Conservation (phyloP, 305 asterid species). For the Rubia balearica region DNA sequence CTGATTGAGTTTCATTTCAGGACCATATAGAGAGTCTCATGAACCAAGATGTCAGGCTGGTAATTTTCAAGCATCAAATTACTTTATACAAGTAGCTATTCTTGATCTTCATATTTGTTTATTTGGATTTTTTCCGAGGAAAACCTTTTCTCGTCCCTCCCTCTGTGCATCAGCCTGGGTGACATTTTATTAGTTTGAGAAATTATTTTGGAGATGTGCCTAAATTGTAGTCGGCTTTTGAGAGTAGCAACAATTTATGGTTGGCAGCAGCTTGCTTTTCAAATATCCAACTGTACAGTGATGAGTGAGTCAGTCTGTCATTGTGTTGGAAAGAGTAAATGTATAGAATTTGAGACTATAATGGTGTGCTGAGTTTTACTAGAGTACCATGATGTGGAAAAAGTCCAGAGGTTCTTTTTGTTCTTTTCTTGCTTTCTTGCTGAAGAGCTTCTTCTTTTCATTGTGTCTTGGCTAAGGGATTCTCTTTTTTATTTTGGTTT, state of each 20-base stretch:
- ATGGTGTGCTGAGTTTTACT: neutral
- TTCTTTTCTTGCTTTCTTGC: neutral
- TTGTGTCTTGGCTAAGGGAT: neutral
- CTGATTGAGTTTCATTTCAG: conserved; percentile 30
- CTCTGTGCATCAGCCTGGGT: neutral
- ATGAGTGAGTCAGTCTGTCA: neutral
- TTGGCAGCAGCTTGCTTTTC: conserved; percentile 1
- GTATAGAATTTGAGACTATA: neutral
- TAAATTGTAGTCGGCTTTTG: neutral
- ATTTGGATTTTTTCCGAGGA: neutral
- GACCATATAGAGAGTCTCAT: conserved; percentile 32
- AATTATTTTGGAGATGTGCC: neutral
- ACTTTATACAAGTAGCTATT: neutral
- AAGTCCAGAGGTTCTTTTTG: neutral
- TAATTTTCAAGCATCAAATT: conserved; percentile 18
- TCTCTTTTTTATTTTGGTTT: neutral
- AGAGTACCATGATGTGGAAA: neutral
- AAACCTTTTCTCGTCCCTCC: neutral
- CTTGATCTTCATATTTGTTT: neutral
- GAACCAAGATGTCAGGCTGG: conserved; percentile 72
- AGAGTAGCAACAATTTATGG: neutral
- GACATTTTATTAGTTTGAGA: neutral
- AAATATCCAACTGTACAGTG: neutral
- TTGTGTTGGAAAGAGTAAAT: neutral
- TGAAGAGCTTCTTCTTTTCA: neutral